These are phyloP conservation scores for Exserohilum rostratum DNA, from an alignment of 2,329 filamentous ascomycete genomes.

Conservation along the genomic window DNA sequence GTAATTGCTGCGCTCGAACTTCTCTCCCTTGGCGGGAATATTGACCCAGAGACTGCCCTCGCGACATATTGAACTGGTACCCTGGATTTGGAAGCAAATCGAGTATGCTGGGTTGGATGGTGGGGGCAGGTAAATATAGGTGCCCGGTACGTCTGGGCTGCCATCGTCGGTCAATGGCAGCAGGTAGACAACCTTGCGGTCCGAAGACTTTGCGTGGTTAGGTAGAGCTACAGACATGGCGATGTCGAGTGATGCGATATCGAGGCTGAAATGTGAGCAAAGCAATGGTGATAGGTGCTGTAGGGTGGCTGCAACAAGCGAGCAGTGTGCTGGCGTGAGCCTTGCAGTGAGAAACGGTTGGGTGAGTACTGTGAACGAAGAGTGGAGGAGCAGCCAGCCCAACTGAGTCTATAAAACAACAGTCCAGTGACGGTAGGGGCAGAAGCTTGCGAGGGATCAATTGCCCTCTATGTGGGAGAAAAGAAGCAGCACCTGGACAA, in stretches of 20 bases:
- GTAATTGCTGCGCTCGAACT: slow-evolving; percentile 80
- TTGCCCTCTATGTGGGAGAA: slow-evolving; percentile 23
- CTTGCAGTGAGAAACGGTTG: slow-evolving; percentile 15
- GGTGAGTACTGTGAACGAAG: slow-evolving; percentile 7
- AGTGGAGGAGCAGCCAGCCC: background rate
- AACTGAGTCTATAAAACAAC: slow-evolving; percentile 14
- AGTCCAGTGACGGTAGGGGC: slow-evolving; percentile 11
- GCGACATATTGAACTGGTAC: slow-evolving; percentile 92
- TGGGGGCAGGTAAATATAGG: slow-evolving; percentile 90
- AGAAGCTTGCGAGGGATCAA: slow-evolving; percentile 23
- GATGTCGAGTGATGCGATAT: slow-evolving; percentile 9
- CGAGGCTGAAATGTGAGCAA: slow-evolving; percentile 21
- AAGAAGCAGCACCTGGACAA: slow-evolving; percentile 22
- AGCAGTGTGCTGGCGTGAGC: slow-evolving; percentile 8
- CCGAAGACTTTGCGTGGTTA: slow-evolving; percentile 16
- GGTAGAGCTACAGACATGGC: slow-evolving; percentile 34
- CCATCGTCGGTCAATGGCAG: slow-evolving; percentile 92
- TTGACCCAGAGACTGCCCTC: slow-evolving; percentile 97
- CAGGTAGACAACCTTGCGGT: slow-evolving; percentile 69
- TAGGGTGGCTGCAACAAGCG: slow-evolving; percentile 3
- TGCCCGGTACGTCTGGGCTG: slow-evolving; percentile 83
- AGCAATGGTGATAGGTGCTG: slow-evolving; percentile 20
- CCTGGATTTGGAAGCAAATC: slow-evolving; percentile 88
- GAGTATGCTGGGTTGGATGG: slow-evolving; percentile 74
- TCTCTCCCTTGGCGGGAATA: slow-evolving; percentile 76